Evolutionary conservation across 1,284 basidiomycete species (phyloP).

Genomic region (Cerrena zonata): DNA sequence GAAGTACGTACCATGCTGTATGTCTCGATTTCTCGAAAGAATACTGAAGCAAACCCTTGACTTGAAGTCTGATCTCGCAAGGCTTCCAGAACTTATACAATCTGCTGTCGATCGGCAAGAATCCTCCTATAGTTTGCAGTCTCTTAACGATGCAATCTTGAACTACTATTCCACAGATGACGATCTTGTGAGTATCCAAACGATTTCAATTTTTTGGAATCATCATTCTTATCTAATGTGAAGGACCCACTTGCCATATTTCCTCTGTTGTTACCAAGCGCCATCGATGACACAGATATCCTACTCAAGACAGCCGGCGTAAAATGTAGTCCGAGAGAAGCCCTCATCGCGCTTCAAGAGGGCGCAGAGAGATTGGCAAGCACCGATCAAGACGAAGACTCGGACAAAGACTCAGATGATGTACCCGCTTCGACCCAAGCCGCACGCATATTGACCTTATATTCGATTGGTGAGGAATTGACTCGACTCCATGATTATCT

Average conservation of each 20-base stretch:
- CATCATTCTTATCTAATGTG: too few species aligned
- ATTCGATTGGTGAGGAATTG: slow-evolving; percentile 34
- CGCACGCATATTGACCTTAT: slow-evolving; percentile 34
- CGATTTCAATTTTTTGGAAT: background rate
- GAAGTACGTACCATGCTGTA: background rate
- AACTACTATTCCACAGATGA: background rate
- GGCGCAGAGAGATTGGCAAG: slow-evolving; percentile 42
- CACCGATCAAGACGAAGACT: slow-evolving; percentile 20
- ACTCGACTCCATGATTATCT: background rate
- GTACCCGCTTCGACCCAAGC: slow-evolving; percentile 26
- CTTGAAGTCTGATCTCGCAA: background rate
- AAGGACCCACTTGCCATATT: slow-evolving; percentile 51
- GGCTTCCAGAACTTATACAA: background rate
- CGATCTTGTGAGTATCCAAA: background rate
- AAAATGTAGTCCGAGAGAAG: slow-evolving; percentile 51
- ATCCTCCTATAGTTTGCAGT: background rate
- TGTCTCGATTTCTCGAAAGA: background rate
- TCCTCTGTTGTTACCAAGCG: slow-evolving; percentile 38
- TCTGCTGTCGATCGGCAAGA: background rate
- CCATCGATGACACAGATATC: slow-evolving; percentile 34
- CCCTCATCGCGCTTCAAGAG: slow-evolving; percentile 57
- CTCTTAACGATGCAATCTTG: background rate
- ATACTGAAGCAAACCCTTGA: background rate
- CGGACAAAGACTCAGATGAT: slow-evolving; percentile 25
- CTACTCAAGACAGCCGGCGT: slow-evolving; percentile 41